Evolutionary conservation across 768 basidiomycete genomes (phyloP).

Genomic region (Leccinum incarnatum): DNA sequence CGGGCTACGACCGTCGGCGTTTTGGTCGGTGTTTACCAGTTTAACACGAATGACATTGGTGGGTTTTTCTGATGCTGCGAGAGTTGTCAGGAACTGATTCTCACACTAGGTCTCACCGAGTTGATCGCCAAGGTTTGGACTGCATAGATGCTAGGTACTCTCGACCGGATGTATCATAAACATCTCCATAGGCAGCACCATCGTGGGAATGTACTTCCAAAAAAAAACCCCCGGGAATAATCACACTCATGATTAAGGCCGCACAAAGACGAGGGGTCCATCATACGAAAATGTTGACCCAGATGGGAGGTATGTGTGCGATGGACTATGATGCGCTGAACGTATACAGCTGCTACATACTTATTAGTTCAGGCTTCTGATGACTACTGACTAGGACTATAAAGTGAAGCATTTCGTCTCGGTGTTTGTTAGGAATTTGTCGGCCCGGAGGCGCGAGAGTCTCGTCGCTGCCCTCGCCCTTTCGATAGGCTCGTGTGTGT

Average conservation of each 20-base stretch:
- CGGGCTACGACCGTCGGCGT: constrained; percentile 76
- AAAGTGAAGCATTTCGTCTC: not conserved
- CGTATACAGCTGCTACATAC: not conserved
- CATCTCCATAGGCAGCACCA: not conserved
- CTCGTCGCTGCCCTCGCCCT: not conserved
- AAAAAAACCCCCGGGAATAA: not conserved
- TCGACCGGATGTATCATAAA: not conserved
- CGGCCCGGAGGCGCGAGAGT: not conserved
- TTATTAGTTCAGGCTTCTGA: not conserved
- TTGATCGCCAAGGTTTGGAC: constrained; percentile 80
- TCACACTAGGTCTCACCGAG: constrained; percentile 71
- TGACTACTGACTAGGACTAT: not conserved
- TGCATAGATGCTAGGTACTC: constrained; percentile 45
- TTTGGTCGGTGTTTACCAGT: constrained; percentile 91
- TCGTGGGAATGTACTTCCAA: not conserved
- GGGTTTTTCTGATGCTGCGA: constrained; percentile 30
- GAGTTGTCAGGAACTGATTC: not conserved
- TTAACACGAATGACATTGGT: constrained; percentile 99
- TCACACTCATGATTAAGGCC: not conserved
- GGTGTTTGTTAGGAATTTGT: not conserved
- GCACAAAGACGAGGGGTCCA: not conserved
- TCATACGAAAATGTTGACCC: not conserved
- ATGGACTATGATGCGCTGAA: not conserved
- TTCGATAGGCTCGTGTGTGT: not conserved
- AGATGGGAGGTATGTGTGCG: not conserved